Evolutionary conservation across 73 alveolate species (phyloP).

Genomic region (Effrenium voratum): DNA sequence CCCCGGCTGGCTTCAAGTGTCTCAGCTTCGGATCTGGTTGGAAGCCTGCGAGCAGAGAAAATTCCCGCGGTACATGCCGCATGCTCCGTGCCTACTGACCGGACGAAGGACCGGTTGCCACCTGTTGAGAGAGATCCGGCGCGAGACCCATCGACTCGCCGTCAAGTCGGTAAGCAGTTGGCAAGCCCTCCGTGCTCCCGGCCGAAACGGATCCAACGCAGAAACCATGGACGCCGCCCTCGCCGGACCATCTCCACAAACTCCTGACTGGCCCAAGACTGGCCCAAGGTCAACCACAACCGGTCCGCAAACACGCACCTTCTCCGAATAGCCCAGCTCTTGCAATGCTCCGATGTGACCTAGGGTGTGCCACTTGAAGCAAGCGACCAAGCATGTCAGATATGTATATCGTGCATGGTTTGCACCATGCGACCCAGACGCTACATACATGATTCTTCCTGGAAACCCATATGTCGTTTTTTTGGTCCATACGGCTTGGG

Average conservation of each 20-base stretch:
- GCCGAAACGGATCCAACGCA: neutral
- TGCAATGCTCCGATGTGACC: neutral
- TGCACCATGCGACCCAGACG: no score
- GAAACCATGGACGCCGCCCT: conserved; percentile 4
- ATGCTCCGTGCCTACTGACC: neutral
- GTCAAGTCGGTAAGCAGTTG: no score
- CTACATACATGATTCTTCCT: no score
- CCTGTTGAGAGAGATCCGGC: no score
- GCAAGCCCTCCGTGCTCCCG: no score
- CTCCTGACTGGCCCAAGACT: neutral
- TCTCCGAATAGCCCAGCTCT: neutral
- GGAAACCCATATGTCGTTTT: no score
- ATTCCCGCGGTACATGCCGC: neutral
- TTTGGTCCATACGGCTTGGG: no score
- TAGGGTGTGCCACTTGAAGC: no score
- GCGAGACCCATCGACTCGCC: no score
- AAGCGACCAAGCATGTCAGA: no score
- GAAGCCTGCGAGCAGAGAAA: neutral
- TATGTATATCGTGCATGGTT: no score
- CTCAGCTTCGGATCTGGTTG: conserved; percentile 7
- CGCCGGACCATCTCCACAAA: conserved; percentile 9
- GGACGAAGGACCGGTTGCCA: neutral
- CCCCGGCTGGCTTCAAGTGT: neutral
- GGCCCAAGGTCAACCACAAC: neutral
- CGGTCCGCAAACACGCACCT: neutral